Evolutionary conservation across 371 early-diverging fungal species (phyloP).

Genomic region (Rozella allomycis): DNA sequence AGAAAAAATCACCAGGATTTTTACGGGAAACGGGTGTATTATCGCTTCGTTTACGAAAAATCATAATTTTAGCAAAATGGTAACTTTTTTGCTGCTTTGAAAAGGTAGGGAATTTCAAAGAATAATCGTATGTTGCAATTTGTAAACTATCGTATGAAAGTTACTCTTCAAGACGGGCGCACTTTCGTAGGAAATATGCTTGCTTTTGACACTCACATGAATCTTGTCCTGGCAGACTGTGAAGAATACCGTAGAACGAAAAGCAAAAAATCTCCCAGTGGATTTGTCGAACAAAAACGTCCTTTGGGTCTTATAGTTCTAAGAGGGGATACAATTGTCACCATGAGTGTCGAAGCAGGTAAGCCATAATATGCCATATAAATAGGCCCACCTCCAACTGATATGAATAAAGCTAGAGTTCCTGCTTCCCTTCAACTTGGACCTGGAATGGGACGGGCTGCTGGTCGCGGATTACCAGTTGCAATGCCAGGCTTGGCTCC

Average conservation of each 20-base stretch:
- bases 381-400: constrained; percentile 52
- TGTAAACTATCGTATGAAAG: constrained; percentile 73
- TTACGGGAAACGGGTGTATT: no score
- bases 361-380: no score
- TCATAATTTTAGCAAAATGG: no score
- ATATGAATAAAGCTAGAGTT: constrained; percentile 20
- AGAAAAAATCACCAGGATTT: no score
- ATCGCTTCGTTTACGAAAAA: no score
- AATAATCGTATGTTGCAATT: constrained; percentile 71
- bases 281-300: constrained; percentile 41
- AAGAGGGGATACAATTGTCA: constrained; percentile 78
- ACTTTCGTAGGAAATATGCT: constrained; percentile 86
- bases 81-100: no score
- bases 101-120: constrained; percentile 25
- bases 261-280: constrained; percentile 7
- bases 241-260: constrained; percentile 79
- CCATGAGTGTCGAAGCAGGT: constrained; percentile 75
- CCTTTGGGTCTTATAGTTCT: constrained; percentile 80
- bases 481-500: constrained; percentile 33
- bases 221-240: constrained; percentile 85
- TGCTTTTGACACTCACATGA: constrained; percentile 96
- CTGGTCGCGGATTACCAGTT: constrained; percentile 74
- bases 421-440: constrained; percentile 18
- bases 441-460: constrained; percentile 40
- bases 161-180: constrained; percentile 75